A percentile compares a stretch with the other conserved stretches of the same genome.
These are phyloP conservation scores for Coemansia sp. DNA, from an alignment of 192 early-diverging fungal species.

Conservation along the genomic window DNA sequence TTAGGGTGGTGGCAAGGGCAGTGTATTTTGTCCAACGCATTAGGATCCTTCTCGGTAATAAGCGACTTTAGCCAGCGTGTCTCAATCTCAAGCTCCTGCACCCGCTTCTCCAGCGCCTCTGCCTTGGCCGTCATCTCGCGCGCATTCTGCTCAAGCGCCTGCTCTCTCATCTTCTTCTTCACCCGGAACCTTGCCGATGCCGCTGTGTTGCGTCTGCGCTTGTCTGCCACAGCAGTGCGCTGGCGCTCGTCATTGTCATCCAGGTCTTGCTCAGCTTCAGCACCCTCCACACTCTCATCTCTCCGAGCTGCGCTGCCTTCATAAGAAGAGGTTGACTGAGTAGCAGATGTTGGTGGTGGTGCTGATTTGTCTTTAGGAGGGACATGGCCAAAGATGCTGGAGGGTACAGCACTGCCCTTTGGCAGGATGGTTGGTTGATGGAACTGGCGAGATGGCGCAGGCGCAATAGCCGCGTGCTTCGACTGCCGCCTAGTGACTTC, in stretches of 20 bases:
- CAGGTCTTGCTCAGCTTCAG: constrained; percentile 3
- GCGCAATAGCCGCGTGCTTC: constrained; percentile 21
- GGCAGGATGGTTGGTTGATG: constrained; percentile 32
- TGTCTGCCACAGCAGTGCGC: constrained; percentile 72
- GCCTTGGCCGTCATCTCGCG: constrained; percentile 72
- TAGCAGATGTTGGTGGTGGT: background rate
- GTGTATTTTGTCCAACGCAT: constrained; percentile 28
- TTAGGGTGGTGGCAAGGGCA: constrained; percentile 55
- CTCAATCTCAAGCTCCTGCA: constrained; percentile 86
- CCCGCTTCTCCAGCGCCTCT: constrained; percentile 71
- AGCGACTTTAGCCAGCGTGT: constrained; percentile 86
- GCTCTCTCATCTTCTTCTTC: constrained; percentile 93
- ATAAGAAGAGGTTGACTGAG: background rate
- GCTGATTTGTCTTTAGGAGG: constrained; percentile 12
- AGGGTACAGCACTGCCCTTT: constrained; percentile 16
- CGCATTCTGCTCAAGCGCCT: constrained; percentile 79
- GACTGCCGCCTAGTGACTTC: background rate
- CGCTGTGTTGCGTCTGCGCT: constrained; percentile 90
- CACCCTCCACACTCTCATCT: background rate
- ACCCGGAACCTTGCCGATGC: constrained; percentile 93
- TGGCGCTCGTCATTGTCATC: constrained; percentile 15
- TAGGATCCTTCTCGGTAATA: constrained; percentile 74
- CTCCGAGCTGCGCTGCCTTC: background rate
- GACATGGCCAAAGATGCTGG: constrained; percentile 2
- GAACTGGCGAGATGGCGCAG: constrained; percentile 13